Evolutionary conservation across 202 grass and related monocot species (phyloP).

Genomic region (Panicum hallii): DNA sequence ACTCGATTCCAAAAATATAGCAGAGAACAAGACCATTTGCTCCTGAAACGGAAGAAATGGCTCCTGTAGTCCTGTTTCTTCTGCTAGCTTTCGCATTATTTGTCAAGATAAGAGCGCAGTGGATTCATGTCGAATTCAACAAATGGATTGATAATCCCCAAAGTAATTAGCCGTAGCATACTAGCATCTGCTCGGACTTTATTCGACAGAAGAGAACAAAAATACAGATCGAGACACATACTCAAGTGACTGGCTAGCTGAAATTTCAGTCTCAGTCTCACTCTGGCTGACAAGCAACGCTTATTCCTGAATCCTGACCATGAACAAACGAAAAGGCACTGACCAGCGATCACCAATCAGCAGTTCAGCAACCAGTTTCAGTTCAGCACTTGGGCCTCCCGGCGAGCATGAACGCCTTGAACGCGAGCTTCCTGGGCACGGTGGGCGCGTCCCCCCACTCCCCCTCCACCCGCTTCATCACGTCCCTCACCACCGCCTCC

Average conservation of each 20-base stretch:
- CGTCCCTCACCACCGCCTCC: slow-evolving; percentile 48
- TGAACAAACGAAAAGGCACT: not conserved
- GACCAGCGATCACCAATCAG: not conserved
- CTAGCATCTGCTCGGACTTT: not conserved
- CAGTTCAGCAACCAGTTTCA: not conserved
- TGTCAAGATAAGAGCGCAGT: not conserved
- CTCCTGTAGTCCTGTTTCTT: not conserved
- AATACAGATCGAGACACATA: not conserved
- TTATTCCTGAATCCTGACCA: slow-evolving; percentile 25
- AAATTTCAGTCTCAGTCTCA: not conserved
- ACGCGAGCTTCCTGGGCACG: slow-evolving; percentile 57
- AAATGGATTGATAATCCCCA: not conserved
- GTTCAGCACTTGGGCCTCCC: slow-evolving; percentile 59
- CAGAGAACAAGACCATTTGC: too few relatives aligned
- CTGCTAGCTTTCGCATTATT: not conserved
- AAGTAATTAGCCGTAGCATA: not conserved
- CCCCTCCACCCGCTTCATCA: slow-evolving; percentile 53
- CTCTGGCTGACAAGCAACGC: not conserved
- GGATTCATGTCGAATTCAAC: not conserved
- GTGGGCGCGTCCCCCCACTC: slow-evolving; percentile 58
- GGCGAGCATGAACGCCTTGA: slow-evolving; percentile 76
- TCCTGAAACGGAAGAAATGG: not conserved
- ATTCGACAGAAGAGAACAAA: not conserved
- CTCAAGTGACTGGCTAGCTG: not conserved
- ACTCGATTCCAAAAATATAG: too few relatives aligned